Percentiles rank a stretch among this genome's conserved stretches.
These are phyloP conservation scores for Clarireedia monteithiana DNA, from an alignment of 2,329 filamentous ascomycete species.

Conservation along the genomic window DNA sequence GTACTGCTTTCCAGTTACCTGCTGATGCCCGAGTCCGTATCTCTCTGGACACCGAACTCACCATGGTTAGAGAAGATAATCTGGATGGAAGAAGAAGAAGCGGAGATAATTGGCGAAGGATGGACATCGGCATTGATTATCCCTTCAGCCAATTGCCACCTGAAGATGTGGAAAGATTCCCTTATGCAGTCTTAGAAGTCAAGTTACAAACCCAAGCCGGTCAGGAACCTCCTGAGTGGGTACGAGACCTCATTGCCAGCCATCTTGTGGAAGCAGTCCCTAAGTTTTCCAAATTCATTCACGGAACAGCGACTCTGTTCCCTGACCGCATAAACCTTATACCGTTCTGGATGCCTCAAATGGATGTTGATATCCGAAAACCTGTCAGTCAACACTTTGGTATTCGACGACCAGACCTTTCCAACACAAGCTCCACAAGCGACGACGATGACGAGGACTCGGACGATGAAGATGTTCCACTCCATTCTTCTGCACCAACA, in stretches of 20 bases:
- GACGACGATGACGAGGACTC: constrained; percentile 67
- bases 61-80: constrained; percentile 93
- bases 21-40: constrained; percentile 94
- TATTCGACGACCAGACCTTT: constrained; percentile 72
- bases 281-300: constrained; percentile 99
- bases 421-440: constrained; percentile 68
- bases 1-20: constrained; percentile 93
- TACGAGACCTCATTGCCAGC: constrained; percentile 83
- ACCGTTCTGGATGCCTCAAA: constrained; percentile 97
- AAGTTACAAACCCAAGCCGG: constrained; percentile 95
- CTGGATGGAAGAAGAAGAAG: constrained; percentile 68
- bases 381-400: constrained; percentile 83
- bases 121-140: constrained; percentile 94
- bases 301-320: constrained; percentile 83
- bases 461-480: constrained; percentile 43
- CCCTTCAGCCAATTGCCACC: constrained; percentile 84
- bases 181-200: constrained; percentile 92
- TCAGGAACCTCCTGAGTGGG: constrained; percentile 94
- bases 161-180: constrained; percentile 83
- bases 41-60: constrained; percentile 91
- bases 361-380: constrained; percentile 96
- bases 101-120: constrained; percentile 90
- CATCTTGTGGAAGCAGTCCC: constrained; percentile 98
- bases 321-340: constrained; percentile 81
- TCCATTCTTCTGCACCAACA: background rate